phyloP scores from a whole-genome alignment of 169 alveolate genomes.

The Fabrea salina region DNA sequence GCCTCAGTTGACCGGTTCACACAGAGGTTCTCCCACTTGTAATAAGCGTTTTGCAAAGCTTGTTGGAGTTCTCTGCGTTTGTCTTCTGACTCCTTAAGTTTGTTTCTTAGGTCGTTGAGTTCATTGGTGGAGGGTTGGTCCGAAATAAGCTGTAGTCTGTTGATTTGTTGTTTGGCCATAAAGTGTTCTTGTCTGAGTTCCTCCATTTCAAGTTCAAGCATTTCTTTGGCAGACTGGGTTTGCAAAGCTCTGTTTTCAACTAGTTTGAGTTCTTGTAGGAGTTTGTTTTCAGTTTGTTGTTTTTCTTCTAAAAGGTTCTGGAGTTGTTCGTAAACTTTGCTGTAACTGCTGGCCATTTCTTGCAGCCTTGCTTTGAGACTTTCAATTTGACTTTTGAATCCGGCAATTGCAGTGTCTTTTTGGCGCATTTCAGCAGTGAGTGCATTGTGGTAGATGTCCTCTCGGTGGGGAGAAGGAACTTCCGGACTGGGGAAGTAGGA shows the following conservation, averaged over 20 bases:
- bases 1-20: neutral
- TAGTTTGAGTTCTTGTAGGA: too few species aligned
- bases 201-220: neutral
- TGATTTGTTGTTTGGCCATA: neutral
- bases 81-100: neutral
- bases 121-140: neutral
- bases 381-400: too few species aligned
- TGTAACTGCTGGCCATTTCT: too few species aligned
- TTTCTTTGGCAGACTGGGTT: too few species aligned
- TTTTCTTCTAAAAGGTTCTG: too few species aligned
- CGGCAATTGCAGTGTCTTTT: too few species aligned
- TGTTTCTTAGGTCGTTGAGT: neutral
- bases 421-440: too few species aligned
- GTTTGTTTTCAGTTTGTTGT: too few species aligned
- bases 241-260: too few species aligned
- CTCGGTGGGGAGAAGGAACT: neutral
- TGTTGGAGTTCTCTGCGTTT: slow-evolving; percentile 2
- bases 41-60: neutral
- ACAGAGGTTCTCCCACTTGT: neutral
- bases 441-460: too few species aligned
- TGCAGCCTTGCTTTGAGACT: too few species aligned
- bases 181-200: neutral
- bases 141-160: neutral
- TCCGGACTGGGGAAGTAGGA: neutral
- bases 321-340: too few species aligned